Evolutionary conservation across 495 filamentous ascomycete species (phyloP).

Genomic region (Cenococcum geophilum): DNA sequence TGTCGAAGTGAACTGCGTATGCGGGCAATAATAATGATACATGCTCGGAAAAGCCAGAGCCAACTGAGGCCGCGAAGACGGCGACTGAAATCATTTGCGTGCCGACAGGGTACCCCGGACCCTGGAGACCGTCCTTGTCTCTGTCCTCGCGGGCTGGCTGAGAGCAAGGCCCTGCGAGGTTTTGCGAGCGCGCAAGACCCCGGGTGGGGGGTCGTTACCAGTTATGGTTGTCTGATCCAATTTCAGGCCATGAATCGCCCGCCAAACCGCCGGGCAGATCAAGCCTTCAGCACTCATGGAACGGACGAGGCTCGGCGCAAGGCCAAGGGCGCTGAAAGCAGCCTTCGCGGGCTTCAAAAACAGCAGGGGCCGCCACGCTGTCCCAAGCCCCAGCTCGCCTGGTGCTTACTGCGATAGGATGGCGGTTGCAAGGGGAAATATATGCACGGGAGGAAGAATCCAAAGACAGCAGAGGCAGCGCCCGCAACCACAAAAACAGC

Average conservation of each 20-base stretch:
- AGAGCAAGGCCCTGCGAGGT: background rate
- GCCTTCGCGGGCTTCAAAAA: background rate
- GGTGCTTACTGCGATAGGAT: background rate
- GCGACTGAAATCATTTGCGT: background rate
- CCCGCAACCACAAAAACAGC: background rate
- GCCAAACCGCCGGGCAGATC: slow-evolving; percentile 2
- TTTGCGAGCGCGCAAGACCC: background rate
- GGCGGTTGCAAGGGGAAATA: slow-evolving; percentile 5
- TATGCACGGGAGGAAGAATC: too few relatives aligned
- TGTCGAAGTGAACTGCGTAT: background rate
- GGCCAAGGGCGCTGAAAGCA: slow-evolving; percentile 5
- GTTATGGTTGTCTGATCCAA: slow-evolving; percentile 5
- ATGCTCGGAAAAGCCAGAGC: background rate
- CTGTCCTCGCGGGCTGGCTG: slow-evolving; percentile 5
- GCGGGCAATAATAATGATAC: background rate
- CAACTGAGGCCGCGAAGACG: background rate
- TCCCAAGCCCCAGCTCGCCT: background rate
- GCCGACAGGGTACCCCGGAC: background rate
- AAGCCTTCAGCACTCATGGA: background rate
- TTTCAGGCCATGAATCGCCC: slow-evolving; percentile 5
- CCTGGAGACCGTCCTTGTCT: background rate
- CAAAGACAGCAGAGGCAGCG: background rate
- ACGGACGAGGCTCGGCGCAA: background rate
- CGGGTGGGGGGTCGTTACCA: background rate
- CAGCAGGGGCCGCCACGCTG: background rate